A percentile compares a stretch with the other conserved stretches of the same genome.
Conservation (phyloP, 2,329 filamentous ascomycete genomes). For the Laburnicola sp. region DNA sequence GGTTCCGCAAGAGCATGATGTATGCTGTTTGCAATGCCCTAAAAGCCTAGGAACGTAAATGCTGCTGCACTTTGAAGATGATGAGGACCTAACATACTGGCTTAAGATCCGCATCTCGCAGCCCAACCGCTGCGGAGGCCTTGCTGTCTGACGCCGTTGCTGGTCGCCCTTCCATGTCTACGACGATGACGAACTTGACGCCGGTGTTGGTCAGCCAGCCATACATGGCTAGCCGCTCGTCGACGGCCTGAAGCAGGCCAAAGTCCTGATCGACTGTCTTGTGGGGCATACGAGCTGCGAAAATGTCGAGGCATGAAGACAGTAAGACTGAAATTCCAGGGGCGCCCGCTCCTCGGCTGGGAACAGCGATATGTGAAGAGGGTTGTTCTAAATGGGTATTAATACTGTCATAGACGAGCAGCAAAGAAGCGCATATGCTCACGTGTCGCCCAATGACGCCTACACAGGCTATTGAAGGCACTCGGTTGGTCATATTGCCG, state of each 20-base stretch:
- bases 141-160: conserved; percentile 41
- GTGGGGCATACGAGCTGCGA: conserved; percentile 78
- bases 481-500: conserved; percentile 51
- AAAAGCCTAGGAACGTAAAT: conserved; percentile 64
- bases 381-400: conserved; percentile 74
- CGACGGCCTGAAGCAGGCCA: conserved; percentile 87
- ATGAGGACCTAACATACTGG: conserved; percentile 57
- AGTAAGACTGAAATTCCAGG: conserved; percentile 89
- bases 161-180: conserved; percentile 81
- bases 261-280: conserved; percentile 80
- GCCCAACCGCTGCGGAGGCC: conserved; percentile 59
- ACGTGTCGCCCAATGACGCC: conserved; percentile 94
- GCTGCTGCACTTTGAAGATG: background rate
- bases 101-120: conserved; percentile 86
- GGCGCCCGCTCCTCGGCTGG: conserved; percentile 71
- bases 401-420: background rate
- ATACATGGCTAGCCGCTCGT: conserved; percentile 91
- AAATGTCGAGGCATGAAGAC: conserved; percentile 89
- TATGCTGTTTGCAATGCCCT: conserved; percentile 92
- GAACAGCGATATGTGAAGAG: conserved; percentile 89
- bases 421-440: conserved; percentile 37
- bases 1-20: conserved; percentile 84
- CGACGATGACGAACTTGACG: conserved; percentile 83
- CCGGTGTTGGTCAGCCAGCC: conserved; percentile 97
- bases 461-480: conserved; percentile 83